Evolutionary conservation across 1,139 yeast species (phyloP).

Genomic region (Pichia sp.): DNA sequence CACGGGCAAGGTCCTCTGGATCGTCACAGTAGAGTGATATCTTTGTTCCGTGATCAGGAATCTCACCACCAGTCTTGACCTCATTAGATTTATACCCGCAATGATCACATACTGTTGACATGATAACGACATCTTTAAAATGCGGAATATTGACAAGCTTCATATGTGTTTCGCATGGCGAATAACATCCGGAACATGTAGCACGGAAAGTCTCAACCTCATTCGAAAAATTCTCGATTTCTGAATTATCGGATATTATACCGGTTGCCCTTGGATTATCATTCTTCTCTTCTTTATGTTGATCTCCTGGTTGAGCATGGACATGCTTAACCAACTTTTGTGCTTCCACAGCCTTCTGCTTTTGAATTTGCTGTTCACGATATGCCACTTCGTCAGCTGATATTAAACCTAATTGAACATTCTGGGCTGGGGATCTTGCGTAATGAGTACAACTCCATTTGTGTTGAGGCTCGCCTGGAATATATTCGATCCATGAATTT

Average conservation of each 20-base stretch:
- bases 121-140: constrained; percentile 92
- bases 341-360: constrained; percentile 37
- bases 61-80: constrained; percentile 97
- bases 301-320: constrained; percentile 20
- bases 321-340: constrained; percentile 15
- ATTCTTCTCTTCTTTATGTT: constrained; percentile 22
- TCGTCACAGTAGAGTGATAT: constrained; percentile 77
- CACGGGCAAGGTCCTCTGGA: constrained; percentile 91
- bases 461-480: constrained; percentile 84
- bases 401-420: constrained; percentile 78
- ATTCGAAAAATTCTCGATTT: constrained; percentile 76
- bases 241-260: constrained; percentile 62
- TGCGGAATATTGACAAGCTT: constrained; percentile 95
- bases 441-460: constrained; percentile 89
- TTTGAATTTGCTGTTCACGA: constrained; percentile 37
- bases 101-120: constrained; percentile 88
- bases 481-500: constrained; percentile 90
- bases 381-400: constrained; percentile 72
- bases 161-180: constrained; percentile 89
- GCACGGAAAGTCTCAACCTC: constrained; percentile 94
- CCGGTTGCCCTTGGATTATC: constrained; percentile 53
- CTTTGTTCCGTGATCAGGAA: constrained; percentile 79
- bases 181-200: constrained; percentile 84
- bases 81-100: constrained; percentile 98
- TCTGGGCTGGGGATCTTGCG: constrained; percentile 82